These are phyloP conservation scores for Didymella exigua DNA, from an alignment of 2,329 filamentous ascomycete species.

Conservation along the genomic window DNA sequence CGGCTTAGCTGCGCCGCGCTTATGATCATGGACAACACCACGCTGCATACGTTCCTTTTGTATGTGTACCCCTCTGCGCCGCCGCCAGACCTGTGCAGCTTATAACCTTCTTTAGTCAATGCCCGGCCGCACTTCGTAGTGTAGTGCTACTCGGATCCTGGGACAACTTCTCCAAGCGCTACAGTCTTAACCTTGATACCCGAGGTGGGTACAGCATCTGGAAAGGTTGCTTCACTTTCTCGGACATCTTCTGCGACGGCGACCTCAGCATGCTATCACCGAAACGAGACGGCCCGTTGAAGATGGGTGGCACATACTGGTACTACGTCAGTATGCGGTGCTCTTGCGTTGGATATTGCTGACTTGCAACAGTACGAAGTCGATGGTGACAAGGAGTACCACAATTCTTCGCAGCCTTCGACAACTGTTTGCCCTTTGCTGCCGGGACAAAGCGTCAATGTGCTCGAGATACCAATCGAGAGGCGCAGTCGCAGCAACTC, in stretches of 20 bases:
- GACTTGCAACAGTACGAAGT: constrained; percentile 72
- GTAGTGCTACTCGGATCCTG: constrained; percentile 89
- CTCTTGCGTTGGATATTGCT: constrained; percentile 9
- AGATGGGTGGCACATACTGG: constrained; percentile 93
- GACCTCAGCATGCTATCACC: constrained; percentile 58
- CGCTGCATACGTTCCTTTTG: constrained; percentile 67
- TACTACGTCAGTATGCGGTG: constrained; percentile 75
- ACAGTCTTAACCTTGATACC: constrained; percentile 80
- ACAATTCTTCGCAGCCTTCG: constrained; percentile 72
- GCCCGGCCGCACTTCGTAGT: constrained; percentile 59
- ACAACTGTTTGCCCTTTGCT: constrained; percentile 84
- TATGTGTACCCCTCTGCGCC: constrained; percentile 37
- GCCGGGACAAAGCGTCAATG: constrained; percentile 86
- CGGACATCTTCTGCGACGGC: constrained; percentile 83
- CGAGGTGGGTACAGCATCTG: constrained; percentile 77
- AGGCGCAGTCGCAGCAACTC: constrained; percentile 67
- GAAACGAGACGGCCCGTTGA: constrained; percentile 77
- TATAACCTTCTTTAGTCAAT: constrained; percentile 39
- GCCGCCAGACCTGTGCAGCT: constrained; percentile 26
- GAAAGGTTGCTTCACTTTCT: constrained; percentile 86
- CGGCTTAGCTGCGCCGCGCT: constrained; percentile 34
- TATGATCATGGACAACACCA: constrained; percentile 54
- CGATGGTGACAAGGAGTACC: constrained; percentile 77
- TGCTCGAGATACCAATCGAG: constrained; percentile 79
- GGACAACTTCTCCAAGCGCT: constrained; percentile 86